These are phyloP conservation scores for Blastocrithidia nonstop DNA, from an alignment of 208 protist species.

Conservation along the genomic window DNA sequence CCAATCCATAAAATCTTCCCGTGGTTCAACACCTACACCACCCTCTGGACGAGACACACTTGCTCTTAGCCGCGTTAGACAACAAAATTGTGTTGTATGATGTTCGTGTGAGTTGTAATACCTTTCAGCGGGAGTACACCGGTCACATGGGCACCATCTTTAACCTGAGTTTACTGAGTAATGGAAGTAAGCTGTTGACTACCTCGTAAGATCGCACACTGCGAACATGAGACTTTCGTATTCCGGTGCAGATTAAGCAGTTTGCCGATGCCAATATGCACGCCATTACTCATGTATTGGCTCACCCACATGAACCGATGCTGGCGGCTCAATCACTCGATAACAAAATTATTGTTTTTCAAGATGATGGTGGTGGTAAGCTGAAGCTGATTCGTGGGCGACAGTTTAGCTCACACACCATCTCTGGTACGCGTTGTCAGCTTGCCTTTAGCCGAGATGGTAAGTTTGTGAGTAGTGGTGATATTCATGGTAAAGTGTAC, in stretches of 20 bases:
- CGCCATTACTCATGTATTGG: constrained; percentile 68
- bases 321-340: constrained; percentile 89
- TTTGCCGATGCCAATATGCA: constrained; percentile 92
- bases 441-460: constrained; percentile 87
- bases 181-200: constrained; percentile 84
- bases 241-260: constrained; percentile 93
- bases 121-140: constrained; percentile 87
- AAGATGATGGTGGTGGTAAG: constrained; percentile 49
- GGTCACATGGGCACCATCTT: constrained; percentile 93
- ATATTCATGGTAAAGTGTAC: constrained; percentile 82
- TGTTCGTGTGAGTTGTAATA: constrained; percentile 33
- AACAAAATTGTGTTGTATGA: constrained; percentile 79
- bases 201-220: constrained; percentile 93
- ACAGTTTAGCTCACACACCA: constrained; percentile 86
- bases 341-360: constrained; percentile 91
- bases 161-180: constrained; percentile 88
- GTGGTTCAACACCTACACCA: constrained; percentile 68
- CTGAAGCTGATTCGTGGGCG: constrained; percentile 70
- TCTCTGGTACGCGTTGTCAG: constrained; percentile 89
- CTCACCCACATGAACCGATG: constrained; percentile 82
- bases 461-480: constrained; percentile 79
- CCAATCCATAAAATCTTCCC: constrained; percentile 34
- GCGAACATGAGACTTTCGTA: constrained; percentile 93
- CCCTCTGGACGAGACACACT: constrained; percentile 26
- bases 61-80: constrained; percentile 48